Evolutionary conservation across 2,329 filamentous ascomycete species (phyloP).

Genomic region (Erysiphe pulchra): DNA sequence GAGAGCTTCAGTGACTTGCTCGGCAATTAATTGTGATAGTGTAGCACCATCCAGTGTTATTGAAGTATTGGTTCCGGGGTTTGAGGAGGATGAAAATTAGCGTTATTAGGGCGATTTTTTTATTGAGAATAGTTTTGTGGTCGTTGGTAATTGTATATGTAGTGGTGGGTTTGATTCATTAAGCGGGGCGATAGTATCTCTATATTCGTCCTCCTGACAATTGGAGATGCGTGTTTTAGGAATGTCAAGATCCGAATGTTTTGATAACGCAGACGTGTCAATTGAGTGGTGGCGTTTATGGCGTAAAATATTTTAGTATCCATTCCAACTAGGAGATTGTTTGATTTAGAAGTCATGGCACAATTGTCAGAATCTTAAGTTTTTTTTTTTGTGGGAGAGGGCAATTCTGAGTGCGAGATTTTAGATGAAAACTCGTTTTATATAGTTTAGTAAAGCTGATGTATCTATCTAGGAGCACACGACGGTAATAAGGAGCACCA

Average conservation of each 20-base stretch:
- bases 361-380: not conserved
- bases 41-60: not conserved
- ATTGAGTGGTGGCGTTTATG: too few species aligned
- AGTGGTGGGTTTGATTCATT: too few species aligned
- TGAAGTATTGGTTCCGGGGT: not conserved
- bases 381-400: not conserved
- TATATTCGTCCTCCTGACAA: too few species aligned
- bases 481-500: too few species aligned
- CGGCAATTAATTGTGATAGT: not conserved
- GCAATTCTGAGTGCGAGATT: not conserved
- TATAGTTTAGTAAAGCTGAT: too few species aligned
- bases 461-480: too few species aligned
- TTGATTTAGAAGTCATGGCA: not conserved
- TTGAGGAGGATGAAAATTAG: not conserved
- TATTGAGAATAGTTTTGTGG: not conserved
- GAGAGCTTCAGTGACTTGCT: too few species aligned
- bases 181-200: too few species aligned
- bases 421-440: too few species aligned
- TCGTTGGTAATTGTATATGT: not conserved
- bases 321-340: not conserved
- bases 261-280: not conserved
- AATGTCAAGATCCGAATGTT: not conserved
- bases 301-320: not conserved
- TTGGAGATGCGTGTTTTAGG: not conserved
- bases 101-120: not conserved